Base-by-base conservation (phyloP, 2,329 filamentous ascomycete genomes). In the Colletotrichum sp. region DNA sequence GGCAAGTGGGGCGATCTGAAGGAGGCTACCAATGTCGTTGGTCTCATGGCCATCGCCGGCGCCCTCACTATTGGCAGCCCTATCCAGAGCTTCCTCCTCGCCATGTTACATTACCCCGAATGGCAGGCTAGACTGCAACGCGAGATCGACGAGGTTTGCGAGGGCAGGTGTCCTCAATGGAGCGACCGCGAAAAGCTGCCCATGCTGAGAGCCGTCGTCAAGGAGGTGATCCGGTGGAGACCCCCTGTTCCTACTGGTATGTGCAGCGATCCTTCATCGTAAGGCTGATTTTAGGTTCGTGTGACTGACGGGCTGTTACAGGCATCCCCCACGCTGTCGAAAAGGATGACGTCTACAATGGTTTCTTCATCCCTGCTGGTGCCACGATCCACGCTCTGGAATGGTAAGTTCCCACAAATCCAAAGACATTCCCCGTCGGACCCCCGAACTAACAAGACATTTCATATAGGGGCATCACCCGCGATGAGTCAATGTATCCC, bases 241-340 rank as follows among this genome's bases (percentile, higher is more conserved):
- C 88, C 89, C 32, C 88, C 89, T 6, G 89, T 90, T 12, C 89
- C 89, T 7, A 90, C 89, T 39, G 88, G 89, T 86, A 76, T 49
- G 84, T 79, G 22, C 12, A 52, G 44, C n/a, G n/a, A 52, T 52
- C 44, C 44, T 13, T 32, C 19, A 15, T 15, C 6, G 30, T 4
- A 11, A 27, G 69, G 30, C 25, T 30, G 19, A 11, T 39, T 30
- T 44, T 30, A 67, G 44, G 70, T 67, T 49, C n/a, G 34, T 32
- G n/a, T 22, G 25, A 34, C 34, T 36, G 30, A 69, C 11, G 72
- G 83, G 87, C 86, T 5, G 27, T 62, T 16, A 52, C 57, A 77
- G 75, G 75, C 44, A 89, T 91, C 8, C 88, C 89, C 1, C 89
- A 91, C 77, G 87, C 88, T 1, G 81, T 87, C 8, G 88, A 89